These are phyloP conservation scores for Chromosphaera perkinsii DNA, from an alignment of 208 protist genomes.

Conservation along the genomic window DNA sequence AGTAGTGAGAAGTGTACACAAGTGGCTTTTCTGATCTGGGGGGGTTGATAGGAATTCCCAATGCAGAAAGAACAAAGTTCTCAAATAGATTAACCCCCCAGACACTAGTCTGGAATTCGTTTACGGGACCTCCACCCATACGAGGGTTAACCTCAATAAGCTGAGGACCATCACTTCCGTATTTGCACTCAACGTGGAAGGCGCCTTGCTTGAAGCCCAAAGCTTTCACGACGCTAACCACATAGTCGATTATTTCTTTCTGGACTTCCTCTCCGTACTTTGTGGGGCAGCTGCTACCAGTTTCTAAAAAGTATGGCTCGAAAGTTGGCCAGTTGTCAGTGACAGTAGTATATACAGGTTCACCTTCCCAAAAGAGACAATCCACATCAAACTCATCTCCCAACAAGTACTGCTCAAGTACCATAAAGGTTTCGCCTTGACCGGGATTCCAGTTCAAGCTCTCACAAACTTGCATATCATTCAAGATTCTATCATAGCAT, in stretches of 20 bases:
- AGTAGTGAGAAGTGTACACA: neutral
- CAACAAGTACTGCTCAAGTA: conserved; percentile 10
- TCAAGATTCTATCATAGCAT: neutral
- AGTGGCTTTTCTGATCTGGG: neutral
- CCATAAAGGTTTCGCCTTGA: neutral
- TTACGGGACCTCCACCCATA: conserved; percentile 9
- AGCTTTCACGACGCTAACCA: neutral
- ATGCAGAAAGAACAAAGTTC: conserved; percentile 8
- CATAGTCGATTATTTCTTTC: conserved; percentile 4
- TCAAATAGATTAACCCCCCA: conserved; percentile 2
- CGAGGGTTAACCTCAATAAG: conserved; percentile 21
- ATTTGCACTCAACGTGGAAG: conserved; percentile 20
- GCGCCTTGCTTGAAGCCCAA: conserved; percentile 3
- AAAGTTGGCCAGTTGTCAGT: conserved; percentile 18
- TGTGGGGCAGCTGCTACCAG: neutral
- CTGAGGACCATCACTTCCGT: neutral
- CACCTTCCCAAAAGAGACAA: neutral
- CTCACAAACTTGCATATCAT: neutral
- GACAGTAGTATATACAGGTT: conserved; percentile 3
- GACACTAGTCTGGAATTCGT: neutral
- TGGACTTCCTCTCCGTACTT: neutral
- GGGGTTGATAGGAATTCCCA: conserved; percentile 14
- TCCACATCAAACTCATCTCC: conserved; percentile 20
- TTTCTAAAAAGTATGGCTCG: conserved; percentile 13
- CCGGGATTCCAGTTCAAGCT: conserved; percentile 2